Conservation (phyloP, 306 rosid genomes). For the Hippophae tibetana region DNA sequence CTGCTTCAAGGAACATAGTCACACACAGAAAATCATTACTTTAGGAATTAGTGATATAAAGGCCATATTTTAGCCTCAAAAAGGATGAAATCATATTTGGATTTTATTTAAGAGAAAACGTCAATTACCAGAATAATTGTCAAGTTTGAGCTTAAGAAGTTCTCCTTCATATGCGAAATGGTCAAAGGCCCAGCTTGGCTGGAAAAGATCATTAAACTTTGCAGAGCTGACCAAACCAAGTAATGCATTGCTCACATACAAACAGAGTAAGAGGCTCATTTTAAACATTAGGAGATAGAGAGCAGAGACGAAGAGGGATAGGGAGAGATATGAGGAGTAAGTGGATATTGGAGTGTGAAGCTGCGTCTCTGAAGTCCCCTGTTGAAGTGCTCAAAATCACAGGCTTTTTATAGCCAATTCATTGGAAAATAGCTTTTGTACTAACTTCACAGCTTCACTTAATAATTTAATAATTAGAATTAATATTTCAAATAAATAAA, state of each 20-base stretch:
- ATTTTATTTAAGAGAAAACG: background rate
- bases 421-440: too few relatives aligned
- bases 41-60: too few relatives aligned
- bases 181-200: conserved; percentile 78
- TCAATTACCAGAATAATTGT: conserved; percentile 60
- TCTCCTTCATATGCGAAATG: conserved; percentile 78
- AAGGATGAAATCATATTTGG: background rate
- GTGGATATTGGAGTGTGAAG: conserved; percentile 15
- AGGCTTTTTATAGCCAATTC: conserved; percentile 33
- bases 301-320: background rate
- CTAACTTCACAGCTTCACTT: too few relatives aligned
- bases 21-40: too few relatives aligned
- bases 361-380: conserved; percentile 21
- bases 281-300: conserved; percentile 11
- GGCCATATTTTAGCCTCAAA: too few relatives aligned
- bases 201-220: conserved; percentile 70
- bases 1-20: too few relatives aligned
- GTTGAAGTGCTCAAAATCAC: conserved; percentile 4
- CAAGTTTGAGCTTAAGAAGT: conserved; percentile 63
- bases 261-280: conserved; percentile 18
- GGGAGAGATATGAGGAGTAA: background rate
- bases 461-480: too few relatives aligned
- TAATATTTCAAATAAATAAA: too few relatives aligned
- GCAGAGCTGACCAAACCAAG: conserved; percentile 44
- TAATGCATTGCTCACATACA: conserved; percentile 27